Conservation (phyloP, 1,284 basidiomycete species). For the Phellinidium pouzarii region DNA sequence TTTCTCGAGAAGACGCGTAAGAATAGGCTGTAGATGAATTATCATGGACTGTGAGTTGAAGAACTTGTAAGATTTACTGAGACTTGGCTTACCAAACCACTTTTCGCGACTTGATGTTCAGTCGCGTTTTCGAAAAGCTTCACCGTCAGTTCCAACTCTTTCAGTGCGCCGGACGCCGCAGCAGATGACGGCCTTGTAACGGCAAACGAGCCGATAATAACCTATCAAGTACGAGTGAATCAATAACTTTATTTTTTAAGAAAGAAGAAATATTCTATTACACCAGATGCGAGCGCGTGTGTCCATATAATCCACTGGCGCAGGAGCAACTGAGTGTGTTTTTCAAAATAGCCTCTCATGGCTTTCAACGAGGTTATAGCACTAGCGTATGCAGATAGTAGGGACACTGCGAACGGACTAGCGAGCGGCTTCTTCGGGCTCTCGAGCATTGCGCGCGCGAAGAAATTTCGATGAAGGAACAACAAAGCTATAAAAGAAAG, state of each 20-base stretch:
- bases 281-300: conserved; percentile 7
- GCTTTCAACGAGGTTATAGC: conserved; percentile 12
- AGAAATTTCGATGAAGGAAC: conserved; percentile 13
- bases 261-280: not conserved
- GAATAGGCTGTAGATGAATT: conserved; percentile 5
- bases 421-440: conserved; percentile 4
- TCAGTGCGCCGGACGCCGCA: conserved; percentile 16
- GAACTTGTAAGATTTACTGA: not conserved
- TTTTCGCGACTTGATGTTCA: conserved; percentile 10
- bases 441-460: conserved; percentile 15
- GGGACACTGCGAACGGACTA: conserved; percentile 13
- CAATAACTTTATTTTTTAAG: not conserved
- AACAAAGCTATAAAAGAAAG: conserved; percentile 7
- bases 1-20: conserved; percentile 10
- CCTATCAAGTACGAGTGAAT: conserved; percentile 2
- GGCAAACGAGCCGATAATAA: conserved; percentile 21
- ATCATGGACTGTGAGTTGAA: not conserved
- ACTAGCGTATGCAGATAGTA: conserved; percentile 15
- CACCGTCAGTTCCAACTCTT: conserved; percentile 15
- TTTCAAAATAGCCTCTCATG: conserved; percentile 8
- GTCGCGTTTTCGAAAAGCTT: conserved; percentile 17
- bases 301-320: conserved; percentile 16
- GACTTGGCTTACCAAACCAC: conserved; percentile 8
- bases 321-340: conserved; percentile 4
- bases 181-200: conserved; percentile 17